Conservation (phyloP, 73 alveolate species). For the Stentor roeselii region DNA sequence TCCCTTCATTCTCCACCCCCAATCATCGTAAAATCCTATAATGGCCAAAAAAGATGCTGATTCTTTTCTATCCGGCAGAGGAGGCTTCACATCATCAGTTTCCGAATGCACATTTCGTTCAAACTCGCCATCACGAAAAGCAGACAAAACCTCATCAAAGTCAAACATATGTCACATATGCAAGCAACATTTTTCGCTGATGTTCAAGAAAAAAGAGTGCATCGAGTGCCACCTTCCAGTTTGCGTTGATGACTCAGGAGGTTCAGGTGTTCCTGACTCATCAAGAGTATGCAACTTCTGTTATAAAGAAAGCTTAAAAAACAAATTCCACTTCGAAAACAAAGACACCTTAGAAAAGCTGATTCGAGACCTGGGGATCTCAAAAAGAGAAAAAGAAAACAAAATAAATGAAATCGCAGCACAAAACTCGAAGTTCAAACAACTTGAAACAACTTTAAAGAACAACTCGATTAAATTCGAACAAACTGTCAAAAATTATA, state of each 20-base stretch:
- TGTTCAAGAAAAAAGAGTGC: conserved; percentile 6
- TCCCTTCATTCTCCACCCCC: too few relatives aligned
- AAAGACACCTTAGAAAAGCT: background rate
- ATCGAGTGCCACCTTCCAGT: background rate
- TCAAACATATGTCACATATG: background rate
- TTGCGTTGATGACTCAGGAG: conserved; percentile 3
- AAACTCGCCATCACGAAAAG: background rate
- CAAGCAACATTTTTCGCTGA: background rate
- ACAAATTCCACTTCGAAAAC: background rate
- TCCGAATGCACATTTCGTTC: background rate
- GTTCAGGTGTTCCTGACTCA: background rate
- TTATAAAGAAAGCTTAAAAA: background rate
- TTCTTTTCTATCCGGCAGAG: too few relatives aligned
- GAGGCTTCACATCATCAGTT: too few relatives aligned
- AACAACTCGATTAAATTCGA: background rate
- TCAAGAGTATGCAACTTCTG: background rate
- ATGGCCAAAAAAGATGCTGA: too few relatives aligned
- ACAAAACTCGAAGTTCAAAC: background rate
- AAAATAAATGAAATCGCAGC: background rate
- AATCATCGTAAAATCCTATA: too few relatives aligned
- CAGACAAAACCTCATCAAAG: background rate
- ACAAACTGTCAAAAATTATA: background rate
- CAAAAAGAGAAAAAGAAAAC: background rate
- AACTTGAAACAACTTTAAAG: background rate
- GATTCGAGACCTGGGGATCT: background rate